Evolutionary conservation across 139 green algal species (phyloP).

Genomic region (Spirogloea muscicola): DNA sequence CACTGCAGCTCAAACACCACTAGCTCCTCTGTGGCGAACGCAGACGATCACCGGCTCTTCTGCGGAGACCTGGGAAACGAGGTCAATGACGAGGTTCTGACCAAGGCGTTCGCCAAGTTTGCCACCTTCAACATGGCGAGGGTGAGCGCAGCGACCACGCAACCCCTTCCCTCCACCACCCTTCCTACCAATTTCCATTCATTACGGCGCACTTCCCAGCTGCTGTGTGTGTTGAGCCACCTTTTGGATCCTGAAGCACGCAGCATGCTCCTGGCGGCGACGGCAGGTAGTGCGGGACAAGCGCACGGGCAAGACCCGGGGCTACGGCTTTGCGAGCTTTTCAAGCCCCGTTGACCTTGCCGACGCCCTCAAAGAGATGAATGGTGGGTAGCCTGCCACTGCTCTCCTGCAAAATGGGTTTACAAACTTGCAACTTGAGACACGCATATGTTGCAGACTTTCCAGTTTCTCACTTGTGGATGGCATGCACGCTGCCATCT

Average conservation of each 20-base stretch:
- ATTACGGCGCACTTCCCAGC: too few species aligned
- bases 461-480: too few species aligned
- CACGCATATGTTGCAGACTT: too few species aligned
- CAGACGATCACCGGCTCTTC: conserved; percentile 91
- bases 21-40: background rate
- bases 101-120: conserved; percentile 79
- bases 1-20: background rate
- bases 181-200: too few species aligned
- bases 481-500: too few species aligned
- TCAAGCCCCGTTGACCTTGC: conserved; percentile 73
- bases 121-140: conserved; percentile 82
- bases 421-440: too few species aligned
- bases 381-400: too few species aligned
- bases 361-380: conserved; percentile 76
- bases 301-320: conserved; percentile 74
- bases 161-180: background rate
- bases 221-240: too few species aligned
- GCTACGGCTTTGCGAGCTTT: conserved; percentile 92
- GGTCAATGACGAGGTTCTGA: conserved; percentile 80
- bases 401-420: too few species aligned
- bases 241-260: too few species aligned
- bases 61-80: conserved; percentile 94
- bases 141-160: conserved; percentile 38
- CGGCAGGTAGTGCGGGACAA: conserved; percentile 73
- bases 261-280: too few species aligned